Conservation (phyloP, 495 filamentous ascomycete species). For the Penicillium dipodomyicola region DNA sequence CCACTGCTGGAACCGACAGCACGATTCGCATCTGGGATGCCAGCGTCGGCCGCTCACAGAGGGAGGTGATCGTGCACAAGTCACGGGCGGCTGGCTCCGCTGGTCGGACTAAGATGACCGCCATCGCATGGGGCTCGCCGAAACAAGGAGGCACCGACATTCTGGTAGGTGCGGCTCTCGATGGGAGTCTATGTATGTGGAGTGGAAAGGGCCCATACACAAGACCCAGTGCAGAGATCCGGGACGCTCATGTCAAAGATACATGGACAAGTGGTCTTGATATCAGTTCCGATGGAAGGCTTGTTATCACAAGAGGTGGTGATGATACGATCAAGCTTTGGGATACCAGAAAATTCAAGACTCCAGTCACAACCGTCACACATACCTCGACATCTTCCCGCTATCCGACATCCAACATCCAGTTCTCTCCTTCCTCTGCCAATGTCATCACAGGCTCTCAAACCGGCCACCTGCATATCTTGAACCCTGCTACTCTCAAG, state of each 20-base stretch:
- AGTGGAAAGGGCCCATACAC: slow-evolving; percentile 81
- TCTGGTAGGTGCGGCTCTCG: slow-evolving; percentile 82
- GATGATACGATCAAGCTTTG: slow-evolving; percentile 88
- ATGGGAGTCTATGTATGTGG: slow-evolving; percentile 92
- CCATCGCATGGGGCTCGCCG: slow-evolving; percentile 81
- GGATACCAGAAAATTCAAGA: slow-evolving; percentile 96
- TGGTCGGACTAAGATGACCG: slow-evolving; percentile 90
- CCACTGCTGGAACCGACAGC: slow-evolving; percentile 89
- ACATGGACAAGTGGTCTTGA: slow-evolving; percentile 96
- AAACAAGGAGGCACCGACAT: slow-evolving; percentile 72
- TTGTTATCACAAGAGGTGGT: slow-evolving; percentile 84
- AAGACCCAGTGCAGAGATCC: slow-evolving; percentile 81
- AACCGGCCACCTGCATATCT: slow-evolving; percentile 83
- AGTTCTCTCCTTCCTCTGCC: slow-evolving; percentile 77
- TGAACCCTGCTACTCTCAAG: slow-evolving; percentile 85
- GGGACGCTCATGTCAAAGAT: slow-evolving; percentile 75
- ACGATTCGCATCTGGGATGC: slow-evolving; percentile 96
- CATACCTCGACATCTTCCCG: slow-evolving; percentile 80
- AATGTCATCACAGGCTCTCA: slow-evolving; percentile 86
- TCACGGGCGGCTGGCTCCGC: slow-evolving; percentile 80
- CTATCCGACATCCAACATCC: slow-evolving; percentile 80
- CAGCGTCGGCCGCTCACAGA: slow-evolving; percentile 80
- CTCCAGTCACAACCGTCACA: slow-evolving; percentile 72
- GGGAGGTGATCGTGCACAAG: slow-evolving; percentile 92
- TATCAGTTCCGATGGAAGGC: slow-evolving; percentile 84